These are phyloP conservation scores for Penicillium coprophilum DNA, from an alignment of 495 filamentous ascomycete species.

Conservation along the genomic window DNA sequence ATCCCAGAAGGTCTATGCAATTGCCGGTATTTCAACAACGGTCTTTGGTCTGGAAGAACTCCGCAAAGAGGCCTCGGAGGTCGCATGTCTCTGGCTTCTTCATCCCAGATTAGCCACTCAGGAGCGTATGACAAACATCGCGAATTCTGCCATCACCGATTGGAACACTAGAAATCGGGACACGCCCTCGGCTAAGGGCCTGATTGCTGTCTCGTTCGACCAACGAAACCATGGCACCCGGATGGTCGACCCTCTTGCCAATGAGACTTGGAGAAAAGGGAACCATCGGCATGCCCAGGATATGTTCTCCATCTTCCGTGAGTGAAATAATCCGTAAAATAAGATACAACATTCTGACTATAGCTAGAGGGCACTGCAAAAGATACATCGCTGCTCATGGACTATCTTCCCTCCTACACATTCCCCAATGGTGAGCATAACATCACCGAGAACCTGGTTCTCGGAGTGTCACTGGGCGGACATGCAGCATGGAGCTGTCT, in stretches of 20 bases:
- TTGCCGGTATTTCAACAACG: conserved; percentile 73
- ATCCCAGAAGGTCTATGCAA: conserved; percentile 59
- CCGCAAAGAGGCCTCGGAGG: conserved; percentile 39
- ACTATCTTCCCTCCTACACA: conserved; percentile 71
- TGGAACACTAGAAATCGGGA: conserved; percentile 52
- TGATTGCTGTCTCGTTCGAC: conserved; percentile 84
- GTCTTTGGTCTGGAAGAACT: conserved; percentile 81
- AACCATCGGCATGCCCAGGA: conserved; percentile 84
- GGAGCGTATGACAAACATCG: conserved; percentile 66
- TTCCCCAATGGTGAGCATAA: conserved; percentile 52
- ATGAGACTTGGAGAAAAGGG: conserved; percentile 74
- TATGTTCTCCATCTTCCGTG: conserved; percentile 70
- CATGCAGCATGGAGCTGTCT: conserved; percentile 85
- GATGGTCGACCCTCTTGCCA: conserved; percentile 55
- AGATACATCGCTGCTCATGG: conserved; percentile 71
- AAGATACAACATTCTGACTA: neutral
- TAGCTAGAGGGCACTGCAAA: conserved; percentile 64
- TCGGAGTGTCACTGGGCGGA: conserved; percentile 84
- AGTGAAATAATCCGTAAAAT: conserved; percentile 22
- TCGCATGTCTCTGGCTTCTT: conserved; percentile 83
- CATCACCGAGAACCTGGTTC: conserved; percentile 69
- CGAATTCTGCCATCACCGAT: conserved; percentile 52
- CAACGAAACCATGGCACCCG: conserved; percentile 86
- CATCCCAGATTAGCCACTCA: conserved; percentile 72
- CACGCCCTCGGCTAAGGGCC: conserved; percentile 38